These are phyloP conservation scores for Rhizophagus sp. DNA, from an alignment of 192 early-diverging fungal genomes.

Conservation along the genomic window DNA sequence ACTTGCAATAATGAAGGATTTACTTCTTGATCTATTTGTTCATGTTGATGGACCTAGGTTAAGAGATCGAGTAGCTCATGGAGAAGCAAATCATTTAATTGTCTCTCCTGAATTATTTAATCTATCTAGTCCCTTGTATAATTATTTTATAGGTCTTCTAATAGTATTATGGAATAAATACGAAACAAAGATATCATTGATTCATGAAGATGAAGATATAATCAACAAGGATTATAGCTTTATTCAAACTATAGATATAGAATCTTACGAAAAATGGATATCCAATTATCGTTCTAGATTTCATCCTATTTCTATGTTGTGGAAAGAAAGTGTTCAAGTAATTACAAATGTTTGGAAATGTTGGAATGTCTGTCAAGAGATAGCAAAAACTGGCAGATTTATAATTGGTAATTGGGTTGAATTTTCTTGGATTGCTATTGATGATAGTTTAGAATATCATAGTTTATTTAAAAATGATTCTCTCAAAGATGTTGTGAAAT, in stretches of 20 bases:
- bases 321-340: background rate
- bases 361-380: conserved; percentile 11
- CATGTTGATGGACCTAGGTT: conserved; percentile 23
- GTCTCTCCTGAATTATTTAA: background rate
- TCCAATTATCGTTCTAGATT: conserved; percentile 18
- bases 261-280: conserved; percentile 15
- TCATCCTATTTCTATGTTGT: conserved; percentile 15
- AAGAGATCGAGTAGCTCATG: conserved; percentile 29
- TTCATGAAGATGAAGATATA: background rate
- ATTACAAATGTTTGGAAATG: conserved; percentile 14
- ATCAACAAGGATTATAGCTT: background rate
- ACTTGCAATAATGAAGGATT: conserved; percentile 13
- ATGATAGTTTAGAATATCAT: background rate
- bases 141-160: conserved; percentile 21
- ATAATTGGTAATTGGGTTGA: conserved; percentile 1
- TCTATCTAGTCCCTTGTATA: background rate
- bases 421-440: background rate
- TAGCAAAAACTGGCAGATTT: background rate
- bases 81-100: conserved; percentile 26
- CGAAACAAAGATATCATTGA: background rate
- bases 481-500: background rate
- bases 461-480: background rate
- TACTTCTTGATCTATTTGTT: conserved; percentile 33
- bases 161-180: conserved; percentile 22
- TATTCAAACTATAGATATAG: background rate